Evolutionary conservation across 2,329 filamentous ascomycete species (phyloP), one percentile per base, ranked within the genome.

Genomic region (Metarhizium robertsii): DNA sequence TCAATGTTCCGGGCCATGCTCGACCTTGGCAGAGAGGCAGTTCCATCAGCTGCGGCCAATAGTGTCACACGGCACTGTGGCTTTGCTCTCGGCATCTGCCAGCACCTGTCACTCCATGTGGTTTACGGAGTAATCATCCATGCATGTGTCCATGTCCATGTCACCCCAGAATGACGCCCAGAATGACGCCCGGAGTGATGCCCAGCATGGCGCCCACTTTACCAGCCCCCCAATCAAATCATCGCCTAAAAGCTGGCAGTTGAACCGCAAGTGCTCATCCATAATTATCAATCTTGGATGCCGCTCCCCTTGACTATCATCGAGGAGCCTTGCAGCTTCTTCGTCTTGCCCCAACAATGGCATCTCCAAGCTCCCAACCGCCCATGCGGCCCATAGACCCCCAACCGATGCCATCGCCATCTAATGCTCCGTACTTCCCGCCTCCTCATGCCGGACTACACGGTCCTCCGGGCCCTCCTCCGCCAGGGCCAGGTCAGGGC

Each of bases 371-470:
- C 45, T 55, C 49, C 11, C 50, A 53, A 54, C 60, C 61, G 55
- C 63, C 63, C 48, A 60, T 67, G 52, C 54, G 59, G 48, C 55
- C 62, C 51, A 48, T 67, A 45, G 64, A 66, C 56, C 65, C 65
- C 57, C 65, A 61, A 46, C 65, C 65, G 7, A 56, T 65, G 32
- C 14, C 64, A 32, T 63, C 66, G 20, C 52, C 38, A 45, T 58
- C 59, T 16, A 57, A 58, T 36, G 54, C 55, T 30, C 54, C 58
- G 8, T 53, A 55, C n/a, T 54, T 58, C 49, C 57, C 59, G 6
- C 58, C 62, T n/a, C 56, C 60, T 34, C 55, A 58, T 20, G 25
- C 34, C 4, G 46, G 36, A 16, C 46, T 29, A 8, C 36, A 49
- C 38, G 29, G 32, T 34, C 34, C 45, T 36, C 42, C 40, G 25